Base-by-base conservation (phyloP, 2,329 filamentous ascomycete species). In the Pseudofabraea citricarpa region DNA sequence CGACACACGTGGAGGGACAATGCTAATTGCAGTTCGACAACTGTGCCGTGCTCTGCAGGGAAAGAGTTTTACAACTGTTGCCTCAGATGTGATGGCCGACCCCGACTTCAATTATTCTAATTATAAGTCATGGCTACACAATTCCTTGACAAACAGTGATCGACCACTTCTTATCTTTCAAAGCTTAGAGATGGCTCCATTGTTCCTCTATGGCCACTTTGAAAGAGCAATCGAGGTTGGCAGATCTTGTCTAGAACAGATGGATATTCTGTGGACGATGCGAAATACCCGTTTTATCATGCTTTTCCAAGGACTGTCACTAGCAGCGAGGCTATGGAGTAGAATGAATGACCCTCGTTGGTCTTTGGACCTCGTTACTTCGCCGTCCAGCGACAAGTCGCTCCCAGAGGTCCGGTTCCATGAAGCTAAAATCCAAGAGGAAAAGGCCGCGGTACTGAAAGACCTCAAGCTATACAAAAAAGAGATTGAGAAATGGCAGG, bases 41-140 rank as follows among this genome's bases (percentile, higher is more conserved):
- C 73, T 77, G 19, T 77, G 74, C 40, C 77, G 84, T 38, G 83
- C 87, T 18, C 64, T 90, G 16, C 84, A 89, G 59, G 87, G 87
- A 42, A 90, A 89, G 61, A 90, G 87, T 0, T 64, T 64, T 3
- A 62, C 66, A 9, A 66, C 74, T 8, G 45, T 52, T 16, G 40
- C 61, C 4, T 56, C 69, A 0, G 68, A 74, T 15, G 71, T 90
- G 9, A 75, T 90, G 68, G 77, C 72, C 31, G 86, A 90, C 51
- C 70, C 78, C n/a, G 71, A 79, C 35, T 86, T 90, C 56, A 72
- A 77, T 43, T 71, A 77, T 1, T 52, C 61, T 2, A 61, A 63
- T 2, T 85, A 84, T 63, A 81, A 73, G 73, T 73, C 63, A 36
- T 87, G 78, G 79, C 65, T 74, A 41, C 65, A 47, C 56, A 67